Percentiles rank a stretch among this genome's conserved stretches.
These are phyloP conservation scores for Babesia bovis DNA, from an alignment of 169 alveolate genomes.

Conservation along the genomic window DNA sequence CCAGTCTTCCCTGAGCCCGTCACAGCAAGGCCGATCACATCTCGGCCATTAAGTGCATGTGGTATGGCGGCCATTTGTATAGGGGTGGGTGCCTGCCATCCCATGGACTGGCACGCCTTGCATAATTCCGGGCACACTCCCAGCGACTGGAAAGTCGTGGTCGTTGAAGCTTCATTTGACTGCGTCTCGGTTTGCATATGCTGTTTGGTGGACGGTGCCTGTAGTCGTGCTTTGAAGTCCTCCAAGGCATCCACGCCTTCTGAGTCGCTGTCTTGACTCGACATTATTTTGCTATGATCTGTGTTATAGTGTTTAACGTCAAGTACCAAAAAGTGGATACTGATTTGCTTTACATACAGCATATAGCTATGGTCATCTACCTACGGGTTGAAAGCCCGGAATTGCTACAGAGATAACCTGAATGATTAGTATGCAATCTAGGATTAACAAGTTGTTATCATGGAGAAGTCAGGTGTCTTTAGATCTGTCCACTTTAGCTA, in stretches of 20 bases:
- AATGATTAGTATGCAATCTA: too few relatives aligned
- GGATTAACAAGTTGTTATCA: too few relatives aligned
- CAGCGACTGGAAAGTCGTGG: conserved; percentile 83
- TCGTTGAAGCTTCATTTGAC: background rate
- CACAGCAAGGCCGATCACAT: conserved; percentile 98
- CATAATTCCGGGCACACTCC: conserved; percentile 95
- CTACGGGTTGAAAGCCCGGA: too few relatives aligned
- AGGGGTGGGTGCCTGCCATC: conserved; percentile 92
- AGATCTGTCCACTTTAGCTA: too few relatives aligned
- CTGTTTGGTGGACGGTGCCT: conserved; percentile 12
- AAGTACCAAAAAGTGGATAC: too few relatives aligned
- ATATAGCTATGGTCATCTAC: too few relatives aligned
- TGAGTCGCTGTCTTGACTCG: conserved; percentile 9
- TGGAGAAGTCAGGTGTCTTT: too few relatives aligned
- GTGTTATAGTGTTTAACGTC: too few relatives aligned
- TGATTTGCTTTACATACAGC: too few relatives aligned
- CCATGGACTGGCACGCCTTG: conserved; percentile 87
- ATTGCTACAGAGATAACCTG: too few relatives aligned
- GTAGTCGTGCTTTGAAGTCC: conserved; percentile 40
- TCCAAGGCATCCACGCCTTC: conserved; percentile 27
- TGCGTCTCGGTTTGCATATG: background rate
- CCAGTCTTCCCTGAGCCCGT: conserved; percentile 95
- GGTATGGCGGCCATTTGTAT: conserved; percentile 93
- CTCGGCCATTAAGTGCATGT: conserved; percentile 89
- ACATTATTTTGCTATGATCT: background rate